phyloP scores from a whole-genome alignment of 164 flowering plant species.

The Macadamia integrifolia region DNA sequence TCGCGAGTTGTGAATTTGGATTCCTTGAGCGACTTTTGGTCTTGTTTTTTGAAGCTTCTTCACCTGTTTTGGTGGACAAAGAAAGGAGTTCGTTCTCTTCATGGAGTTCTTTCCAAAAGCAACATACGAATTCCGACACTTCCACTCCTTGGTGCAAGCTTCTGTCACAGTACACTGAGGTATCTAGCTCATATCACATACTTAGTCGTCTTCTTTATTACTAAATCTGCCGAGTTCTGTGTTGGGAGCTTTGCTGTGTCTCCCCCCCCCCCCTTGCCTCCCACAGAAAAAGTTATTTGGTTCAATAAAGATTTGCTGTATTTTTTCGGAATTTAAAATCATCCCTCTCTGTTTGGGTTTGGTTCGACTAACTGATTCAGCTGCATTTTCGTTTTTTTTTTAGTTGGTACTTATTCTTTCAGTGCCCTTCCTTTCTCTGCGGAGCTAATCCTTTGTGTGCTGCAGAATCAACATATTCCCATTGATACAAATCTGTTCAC shows the following conservation, averaged over 20 bases:
- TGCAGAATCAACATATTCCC: constrained; percentile 56
- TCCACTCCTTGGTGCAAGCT: constrained; percentile 70
- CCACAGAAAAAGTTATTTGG: too few relatives aligned
- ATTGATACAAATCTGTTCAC: constrained; percentile 37
- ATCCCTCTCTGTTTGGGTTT: too few relatives aligned
- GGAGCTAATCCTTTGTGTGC: not conserved
- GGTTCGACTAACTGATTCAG: too few relatives aligned
- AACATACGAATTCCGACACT: constrained; percentile 23
- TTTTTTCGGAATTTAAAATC: too few relatives aligned
- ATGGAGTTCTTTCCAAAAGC: constrained; percentile 39
- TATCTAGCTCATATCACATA: constrained; percentile 8
- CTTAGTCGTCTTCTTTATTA: too few relatives aligned
- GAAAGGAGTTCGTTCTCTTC: constrained; percentile 40
- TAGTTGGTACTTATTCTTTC: too few relatives aligned
- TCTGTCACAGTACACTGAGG: constrained; percentile 54
- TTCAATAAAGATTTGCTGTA: too few relatives aligned
- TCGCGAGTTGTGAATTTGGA: constrained; percentile 5
- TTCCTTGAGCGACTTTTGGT: constrained; percentile 7
- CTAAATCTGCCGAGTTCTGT: too few relatives aligned
- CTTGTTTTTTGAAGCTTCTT: constrained; percentile 23
- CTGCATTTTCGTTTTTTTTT: too few relatives aligned
- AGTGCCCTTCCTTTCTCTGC: too few relatives aligned
- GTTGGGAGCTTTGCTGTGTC: too few relatives aligned
- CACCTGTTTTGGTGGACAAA: constrained; percentile 40
- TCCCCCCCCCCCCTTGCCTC: too few relatives aligned